Conservation (phyloP, 148 eudicot genomes). For the Vaccinium darrowii region DNA sequence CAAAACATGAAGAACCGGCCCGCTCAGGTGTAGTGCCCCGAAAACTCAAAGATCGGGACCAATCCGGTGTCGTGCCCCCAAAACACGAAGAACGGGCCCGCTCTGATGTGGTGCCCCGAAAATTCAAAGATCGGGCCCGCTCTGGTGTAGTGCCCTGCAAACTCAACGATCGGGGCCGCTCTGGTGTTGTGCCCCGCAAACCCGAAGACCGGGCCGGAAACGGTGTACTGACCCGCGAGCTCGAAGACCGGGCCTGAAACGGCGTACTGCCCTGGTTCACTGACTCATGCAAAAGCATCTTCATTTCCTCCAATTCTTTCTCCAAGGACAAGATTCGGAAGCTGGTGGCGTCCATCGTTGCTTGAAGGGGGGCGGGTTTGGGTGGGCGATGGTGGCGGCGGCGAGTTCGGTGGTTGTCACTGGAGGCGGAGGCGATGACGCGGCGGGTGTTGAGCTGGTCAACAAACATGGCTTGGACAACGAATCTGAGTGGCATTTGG, state of each 20-base stretch:
- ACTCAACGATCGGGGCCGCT: background rate
- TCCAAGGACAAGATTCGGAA: background rate
- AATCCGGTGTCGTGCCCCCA: background rate
- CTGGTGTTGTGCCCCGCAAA: background rate
- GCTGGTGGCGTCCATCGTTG: background rate
- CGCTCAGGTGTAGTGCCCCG: background rate
- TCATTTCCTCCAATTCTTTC: background rate
- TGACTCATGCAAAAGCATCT: background rate
- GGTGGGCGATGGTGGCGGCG: background rate
- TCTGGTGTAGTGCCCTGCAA: background rate
- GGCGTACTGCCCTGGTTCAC: background rate
- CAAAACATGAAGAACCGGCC: background rate
- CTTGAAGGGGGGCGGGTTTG: background rate
- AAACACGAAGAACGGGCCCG: background rate
- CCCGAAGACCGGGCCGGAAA: background rate
- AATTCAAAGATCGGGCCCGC: background rate
- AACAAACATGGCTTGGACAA: constrained; percentile 5
- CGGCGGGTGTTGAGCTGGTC: constrained; percentile 11
- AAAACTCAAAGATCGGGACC: background rate
- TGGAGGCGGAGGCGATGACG: background rate
- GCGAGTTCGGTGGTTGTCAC: background rate
- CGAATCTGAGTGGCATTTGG: background rate
- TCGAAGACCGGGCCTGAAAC: background rate
- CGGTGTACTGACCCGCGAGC: background rate
- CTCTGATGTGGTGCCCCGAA: background rate